phyloP scores from a whole-genome alignment of 768 basidiomycete species.

The Rhodotorula kratochvilovae region DNA sequence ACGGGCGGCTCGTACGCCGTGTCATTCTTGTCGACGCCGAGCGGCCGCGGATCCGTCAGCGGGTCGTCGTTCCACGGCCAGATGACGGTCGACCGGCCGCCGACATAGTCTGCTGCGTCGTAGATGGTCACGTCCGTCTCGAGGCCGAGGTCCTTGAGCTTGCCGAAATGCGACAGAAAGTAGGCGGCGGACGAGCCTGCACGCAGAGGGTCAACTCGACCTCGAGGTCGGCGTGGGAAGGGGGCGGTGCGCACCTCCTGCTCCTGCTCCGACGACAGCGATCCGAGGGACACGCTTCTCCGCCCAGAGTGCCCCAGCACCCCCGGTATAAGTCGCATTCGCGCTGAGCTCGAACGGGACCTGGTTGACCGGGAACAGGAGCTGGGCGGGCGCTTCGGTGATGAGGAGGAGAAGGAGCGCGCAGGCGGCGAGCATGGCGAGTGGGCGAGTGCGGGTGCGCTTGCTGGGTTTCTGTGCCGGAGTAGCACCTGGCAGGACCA shows the following conservation, averaged over 20 bases:
- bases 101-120: constrained; percentile 53
- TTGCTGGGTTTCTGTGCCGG: too few relatives aligned
- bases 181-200: constrained; percentile 32
- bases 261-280: constrained; percentile 25
- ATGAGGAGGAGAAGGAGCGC: not conserved
- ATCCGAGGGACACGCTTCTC: not conserved
- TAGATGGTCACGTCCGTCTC: constrained; percentile 78
- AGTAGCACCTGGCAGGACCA: not conserved
- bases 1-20: constrained; percentile 44
- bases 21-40: not conserved
- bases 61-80: constrained; percentile 36
- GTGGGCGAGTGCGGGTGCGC: not conserved
- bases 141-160: constrained; percentile 49
- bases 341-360: not conserved
- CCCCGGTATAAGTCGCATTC: not conserved
- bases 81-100: constrained; percentile 30
- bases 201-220: not conserved
- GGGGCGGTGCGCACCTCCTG: constrained; percentile 10
- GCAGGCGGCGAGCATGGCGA: not conserved
- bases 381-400: not conserved
- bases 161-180: constrained; percentile 29
- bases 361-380: constrained; percentile 24
- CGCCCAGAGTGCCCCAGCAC: not conserved
- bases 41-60: not conserved
- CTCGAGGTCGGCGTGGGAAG: not conserved